phyloP scores from a whole-genome alignment of 306 rosid genomes.

The Medicago arabica region DNA sequence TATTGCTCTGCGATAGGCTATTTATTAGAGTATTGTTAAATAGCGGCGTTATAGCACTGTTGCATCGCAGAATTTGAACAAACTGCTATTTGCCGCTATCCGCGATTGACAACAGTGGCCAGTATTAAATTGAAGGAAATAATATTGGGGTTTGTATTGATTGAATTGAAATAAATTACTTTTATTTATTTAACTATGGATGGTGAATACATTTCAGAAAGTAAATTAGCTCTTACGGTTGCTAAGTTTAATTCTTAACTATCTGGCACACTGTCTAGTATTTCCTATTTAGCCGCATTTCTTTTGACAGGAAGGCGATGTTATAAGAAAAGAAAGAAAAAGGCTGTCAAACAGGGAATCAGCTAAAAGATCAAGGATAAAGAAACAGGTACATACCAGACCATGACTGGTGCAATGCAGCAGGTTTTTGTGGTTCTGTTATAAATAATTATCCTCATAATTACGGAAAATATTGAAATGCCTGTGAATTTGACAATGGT shows the following conservation, averaged over 20 bases:
- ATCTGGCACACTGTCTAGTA: neutral
- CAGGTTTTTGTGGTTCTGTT: constrained; percentile 2
- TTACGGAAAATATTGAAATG: constrained; percentile 13
- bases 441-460: constrained; percentile 20
- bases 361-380: constrained; percentile 65
- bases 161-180: neutral
- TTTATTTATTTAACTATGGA: constrained; percentile 1
- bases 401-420: neutral
- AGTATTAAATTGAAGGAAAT: neutral
- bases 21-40: neutral
- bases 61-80: neutral
- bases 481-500: neutral
- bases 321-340: constrained; percentile 58
- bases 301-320: constrained; percentile 56
- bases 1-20: neutral
- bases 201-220: constrained; percentile 21
- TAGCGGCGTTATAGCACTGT: neutral
- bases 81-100: neutral
- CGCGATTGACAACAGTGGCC: neutral
- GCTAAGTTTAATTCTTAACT: constrained; percentile 18
- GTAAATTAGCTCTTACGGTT: constrained; percentile 17
- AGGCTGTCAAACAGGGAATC: constrained; percentile 66
- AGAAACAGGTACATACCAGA: constrained; percentile 55
- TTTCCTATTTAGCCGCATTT: constrained; percentile 32
- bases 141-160: neutral